These are phyloP conservation scores for Casaregolazyma lundiana DNA, from an alignment of 1,139 yeast genomes.

Conservation along the genomic window DNA sequence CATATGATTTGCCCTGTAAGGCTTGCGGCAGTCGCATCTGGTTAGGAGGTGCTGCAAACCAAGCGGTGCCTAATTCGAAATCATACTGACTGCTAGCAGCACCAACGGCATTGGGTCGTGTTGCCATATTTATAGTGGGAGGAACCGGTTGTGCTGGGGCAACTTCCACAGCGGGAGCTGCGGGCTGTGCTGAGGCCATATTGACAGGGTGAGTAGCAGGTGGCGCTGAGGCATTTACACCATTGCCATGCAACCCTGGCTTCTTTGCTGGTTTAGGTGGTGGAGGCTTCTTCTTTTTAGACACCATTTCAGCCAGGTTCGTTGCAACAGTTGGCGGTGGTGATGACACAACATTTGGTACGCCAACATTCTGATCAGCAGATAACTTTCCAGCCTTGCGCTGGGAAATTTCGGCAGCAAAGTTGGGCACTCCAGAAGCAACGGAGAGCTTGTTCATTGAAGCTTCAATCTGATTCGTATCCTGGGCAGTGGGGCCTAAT, in stretches of 20 bases:
- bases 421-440: constrained; percentile 24
- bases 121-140: constrained; percentile 26
- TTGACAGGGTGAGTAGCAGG: constrained; percentile 10
- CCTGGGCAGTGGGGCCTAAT: not conserved
- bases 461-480: not conserved
- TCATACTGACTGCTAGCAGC: constrained; percentile 18
- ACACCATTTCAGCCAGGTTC: not conserved
- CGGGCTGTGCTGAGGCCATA: constrained; percentile 11
- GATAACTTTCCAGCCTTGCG: constrained; percentile 14
- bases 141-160: constrained; percentile 16
- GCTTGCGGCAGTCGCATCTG: constrained; percentile 25
- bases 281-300: constrained; percentile 29
- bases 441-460: constrained; percentile 2
- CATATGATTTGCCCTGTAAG: constrained; percentile 23
- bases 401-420: constrained; percentile 32
- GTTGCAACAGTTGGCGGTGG: constrained; percentile 7
- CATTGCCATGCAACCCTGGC: constrained; percentile 19
- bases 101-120: constrained; percentile 25
- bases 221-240: constrained; percentile 7
- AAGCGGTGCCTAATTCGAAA: constrained; percentile 24
- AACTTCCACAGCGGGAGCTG: constrained; percentile 9
- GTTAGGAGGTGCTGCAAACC: constrained; percentile 25
- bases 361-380: not conserved
- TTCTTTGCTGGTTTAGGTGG: constrained; percentile 29
- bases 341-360: constrained; percentile 4